A percentile compares a stretch with the other conserved stretches of the same genome.
phyloP scores from a whole-genome alignment of 805 yeast genomes.

The Millerago galiae region DNA sequence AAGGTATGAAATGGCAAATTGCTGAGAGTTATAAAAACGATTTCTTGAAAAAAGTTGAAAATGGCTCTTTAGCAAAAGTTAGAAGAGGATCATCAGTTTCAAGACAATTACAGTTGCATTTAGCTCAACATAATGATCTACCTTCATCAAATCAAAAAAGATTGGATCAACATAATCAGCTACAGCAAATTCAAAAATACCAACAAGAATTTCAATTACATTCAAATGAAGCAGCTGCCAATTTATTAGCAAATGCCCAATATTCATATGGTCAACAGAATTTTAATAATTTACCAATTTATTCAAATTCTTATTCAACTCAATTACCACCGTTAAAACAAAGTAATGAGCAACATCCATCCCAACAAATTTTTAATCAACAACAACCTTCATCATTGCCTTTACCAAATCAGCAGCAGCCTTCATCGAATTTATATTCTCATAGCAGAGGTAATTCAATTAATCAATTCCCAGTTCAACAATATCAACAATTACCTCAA shows the following conservation, averaged over 20 bases:
- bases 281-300: conserved; percentile 5
- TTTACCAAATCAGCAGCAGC: neutral
- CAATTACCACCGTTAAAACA: conserved; percentile 18
- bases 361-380: conserved; percentile 1
- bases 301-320: conserved; percentile 6
- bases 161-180: conserved; percentile 29
- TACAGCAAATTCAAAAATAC: conserved; percentile 27
- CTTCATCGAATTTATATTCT: neutral
- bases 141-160: conserved; percentile 29
- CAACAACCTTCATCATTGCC: conserved; percentile 5
- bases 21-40: conserved; percentile 79
- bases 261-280: neutral
- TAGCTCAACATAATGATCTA: conserved; percentile 40
- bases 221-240: conserved; percentile 11
- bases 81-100: conserved; percentile 79
- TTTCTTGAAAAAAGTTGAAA: conserved; percentile 70
- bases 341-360: conserved; percentile 1
- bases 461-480: conserved; percentile 2
- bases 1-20: conserved; percentile 99
- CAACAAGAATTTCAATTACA: conserved; percentile 14
- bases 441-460: conserved; percentile 1
- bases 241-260: conserved; percentile 1
- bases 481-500: neutral
- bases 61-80: conserved; percentile 66
- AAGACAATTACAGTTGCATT: conserved; percentile 70